Evolutionary conservation across 73 alveolate genomes (phyloP).

Genomic region (Halteria grandinella): DNA sequence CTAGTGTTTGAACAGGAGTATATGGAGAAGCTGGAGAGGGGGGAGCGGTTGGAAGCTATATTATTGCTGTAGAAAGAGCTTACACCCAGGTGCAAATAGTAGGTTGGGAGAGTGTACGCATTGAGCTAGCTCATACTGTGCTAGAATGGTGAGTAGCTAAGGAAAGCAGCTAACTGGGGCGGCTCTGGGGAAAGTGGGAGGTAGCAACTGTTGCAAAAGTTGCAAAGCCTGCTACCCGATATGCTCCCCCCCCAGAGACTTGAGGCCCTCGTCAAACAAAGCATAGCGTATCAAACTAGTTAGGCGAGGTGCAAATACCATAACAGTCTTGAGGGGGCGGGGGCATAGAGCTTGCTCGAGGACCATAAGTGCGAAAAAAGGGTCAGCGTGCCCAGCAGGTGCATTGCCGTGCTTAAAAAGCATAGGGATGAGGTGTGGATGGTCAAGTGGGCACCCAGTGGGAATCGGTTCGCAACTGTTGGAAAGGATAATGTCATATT

Average conservation of each 20-base stretch:
- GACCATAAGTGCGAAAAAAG: constrained; percentile 56
- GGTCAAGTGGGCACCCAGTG: constrained; percentile 32
- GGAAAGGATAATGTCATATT: constrained; percentile 28
- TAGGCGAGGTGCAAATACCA: constrained; percentile 57
- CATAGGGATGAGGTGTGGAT: constrained; percentile 66
- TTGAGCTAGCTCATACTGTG: constrained; percentile 52
- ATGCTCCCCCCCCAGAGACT: constrained; percentile 55
- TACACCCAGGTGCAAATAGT: constrained; percentile 36
- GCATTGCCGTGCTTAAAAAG: constrained; percentile 35
- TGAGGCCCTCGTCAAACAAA: constrained; percentile 22
- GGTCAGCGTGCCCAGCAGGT: constrained; percentile 19
- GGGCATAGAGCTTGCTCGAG: constrained; percentile 30
- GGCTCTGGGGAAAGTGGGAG: constrained; percentile 41
- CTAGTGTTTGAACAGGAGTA: constrained; percentile 48
- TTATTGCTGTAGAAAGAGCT: constrained; percentile 21
- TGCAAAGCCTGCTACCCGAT: constrained; percentile 34
- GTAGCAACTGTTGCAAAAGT: constrained; percentile 33
- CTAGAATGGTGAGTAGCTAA: constrained; percentile 12
- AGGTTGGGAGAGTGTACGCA: constrained; percentile 8
- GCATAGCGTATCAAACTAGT: constrained; percentile 16
- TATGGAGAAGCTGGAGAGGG: constrained; percentile 51
- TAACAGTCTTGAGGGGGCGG: neutral
- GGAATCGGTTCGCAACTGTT: constrained; percentile 49
- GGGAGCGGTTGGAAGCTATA: constrained; percentile 39
- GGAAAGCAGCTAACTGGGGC: constrained; percentile 36